Base-by-base conservation (phyloP, 768 basidiomycete genomes). In the Cystobasidium onofrii region DNA sequence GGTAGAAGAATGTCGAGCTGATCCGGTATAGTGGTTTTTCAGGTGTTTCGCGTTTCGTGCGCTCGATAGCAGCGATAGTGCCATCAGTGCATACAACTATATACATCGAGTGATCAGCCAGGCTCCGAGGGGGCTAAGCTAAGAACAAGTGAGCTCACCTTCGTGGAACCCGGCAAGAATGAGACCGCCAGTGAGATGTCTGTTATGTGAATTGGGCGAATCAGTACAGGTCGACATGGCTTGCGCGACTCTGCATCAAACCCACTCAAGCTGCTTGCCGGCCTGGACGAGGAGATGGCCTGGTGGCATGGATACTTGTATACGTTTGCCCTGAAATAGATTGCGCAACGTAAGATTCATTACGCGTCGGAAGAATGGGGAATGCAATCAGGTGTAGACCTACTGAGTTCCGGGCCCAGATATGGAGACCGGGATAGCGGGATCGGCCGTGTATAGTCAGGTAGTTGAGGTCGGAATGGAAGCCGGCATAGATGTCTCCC, bases 1-100 rank as follows among this genome's bases (percentile, higher is more conserved):
- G 92, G 90, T 90, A 95, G 84, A 96, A 96, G 81, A 94, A 93
- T 0, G 93, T 97, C 1, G 91, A 94, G 1, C 92, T 94, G 76
- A 98, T 93, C n/a, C 94, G 88, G 76, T 94, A 91, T 41, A 89
- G 83, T 15, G 94, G 94, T n/a, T 94, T 87, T 67, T 86, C 84
- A 1, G 91, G 88, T 74, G 82, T 83, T 74, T 85, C 83, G 13
- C 76, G 76, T 76, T 85, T 88, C 50, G 89, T 85, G 64, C 83
- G 82, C 69, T 86, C 85, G 63, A 93, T 87, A 18, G 86, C 91
- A 75, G 85, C 83, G 20, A 93, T 54, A 0, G 94, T 95, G 20
- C 85, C 86, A 25, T 87, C 86, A 70, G 90, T 96, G 46, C 94
- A 92, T 6, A 92, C 90, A 4, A 98, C 94, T 60, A 29, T 12